Base-by-base conservation (phyloP, 2,329 filamentous ascomycete genomes). In the Bipolaris cookei region DNA sequence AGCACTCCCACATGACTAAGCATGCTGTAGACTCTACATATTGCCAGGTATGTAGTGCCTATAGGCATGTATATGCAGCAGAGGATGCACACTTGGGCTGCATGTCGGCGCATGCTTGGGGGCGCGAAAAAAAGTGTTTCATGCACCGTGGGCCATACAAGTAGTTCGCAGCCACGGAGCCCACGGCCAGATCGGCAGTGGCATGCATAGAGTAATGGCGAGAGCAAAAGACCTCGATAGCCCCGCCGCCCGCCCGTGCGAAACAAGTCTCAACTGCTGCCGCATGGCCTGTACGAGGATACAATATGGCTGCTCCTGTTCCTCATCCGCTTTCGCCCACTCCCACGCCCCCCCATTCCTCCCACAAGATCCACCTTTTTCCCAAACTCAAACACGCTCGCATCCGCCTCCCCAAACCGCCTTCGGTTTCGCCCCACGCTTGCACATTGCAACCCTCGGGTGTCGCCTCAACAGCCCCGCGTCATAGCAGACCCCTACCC, bases 401-500 rank as follows among this genome's bases (percentile, higher is more conserved):
- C 47, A 28, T 18, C 7, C 16, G 20, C 45, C 8, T 28, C n/a
- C 10, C 37, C 25, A 28, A 18, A 21, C 23, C 21, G 38, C 28
- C 25, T 34, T 56, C 23, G 21, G 20, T 20, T 16, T 23, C 41
- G 39, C 38, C 30, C 16, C 21, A 42, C 49, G 48, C 52, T 30
- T 41, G n/a, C 8, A 54, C 32, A 41, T 43, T 34, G 3, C 21
- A 39, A 35, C 44, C 48, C 16, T 50, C 66, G 56, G 54, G 54
- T 51, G 49, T 60, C 58, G 63, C 60, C 61, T 56, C 55, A n/a
- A 43, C 52, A 46, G 34, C 54, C 64, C 51, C 64, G 58, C 61
- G 61, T 63, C 64, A 63, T 63, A 42, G 47, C 25, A 49, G 50
- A 47, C 42, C 51, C 51, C 58, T 57, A 53, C 47, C 48, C 51